Percentiles rank a stretch among this genome's conserved stretches.
Evolutionary conservation across 257 asterid species (phyloP).

Genomic region (Mentha longifolia): DNA sequence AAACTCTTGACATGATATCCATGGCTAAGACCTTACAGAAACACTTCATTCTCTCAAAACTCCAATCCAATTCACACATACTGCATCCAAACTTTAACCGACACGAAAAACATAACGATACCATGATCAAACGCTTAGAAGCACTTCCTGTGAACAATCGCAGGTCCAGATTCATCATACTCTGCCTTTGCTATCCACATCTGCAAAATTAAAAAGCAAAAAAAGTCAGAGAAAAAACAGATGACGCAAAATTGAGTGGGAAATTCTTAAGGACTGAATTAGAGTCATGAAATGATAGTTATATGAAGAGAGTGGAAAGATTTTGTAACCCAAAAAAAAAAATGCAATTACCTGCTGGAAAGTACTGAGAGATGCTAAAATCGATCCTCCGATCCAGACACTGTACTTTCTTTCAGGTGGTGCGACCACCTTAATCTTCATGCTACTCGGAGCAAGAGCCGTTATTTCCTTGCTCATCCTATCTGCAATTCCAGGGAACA

Average conservation of each 20-base stretch:
- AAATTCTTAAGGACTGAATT: too few species aligned
- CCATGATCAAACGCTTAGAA: conserved; percentile 42
- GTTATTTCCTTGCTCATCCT: conserved; percentile 77
- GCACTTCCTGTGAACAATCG: conserved; percentile 71
- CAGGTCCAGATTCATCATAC: conserved; percentile 66
- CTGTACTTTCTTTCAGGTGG: conserved; percentile 78
- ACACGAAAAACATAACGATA: conserved; percentile 19
- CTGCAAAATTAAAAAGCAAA: conserved; percentile 35
- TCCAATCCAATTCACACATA: conserved; percentile 32
- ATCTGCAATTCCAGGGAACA: conserved; percentile 77
- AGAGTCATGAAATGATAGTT: not conserved
- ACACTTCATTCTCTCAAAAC: conserved; percentile 15
- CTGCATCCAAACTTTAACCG: conserved; percentile 24
- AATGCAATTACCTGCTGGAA: conserved; percentile 59
- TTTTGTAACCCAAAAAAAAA: too few species aligned
- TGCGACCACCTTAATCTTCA: conserved; percentile 74
- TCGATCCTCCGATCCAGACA: conserved; percentile 80
- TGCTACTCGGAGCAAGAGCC: conserved; percentile 71
- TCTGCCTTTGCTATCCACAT: conserved; percentile 70
- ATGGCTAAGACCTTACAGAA: too few species aligned
- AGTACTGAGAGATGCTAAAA: conserved; percentile 73
- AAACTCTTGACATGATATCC: not conserved
- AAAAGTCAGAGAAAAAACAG: not conserved
- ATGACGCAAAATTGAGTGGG: too few species aligned
- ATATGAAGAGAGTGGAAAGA: too few species aligned